Evolutionary conservation across 345 rosid genomes (phyloP), one percentile per base, ranked within the genome.

Genomic region (Populus nigra): DNA sequence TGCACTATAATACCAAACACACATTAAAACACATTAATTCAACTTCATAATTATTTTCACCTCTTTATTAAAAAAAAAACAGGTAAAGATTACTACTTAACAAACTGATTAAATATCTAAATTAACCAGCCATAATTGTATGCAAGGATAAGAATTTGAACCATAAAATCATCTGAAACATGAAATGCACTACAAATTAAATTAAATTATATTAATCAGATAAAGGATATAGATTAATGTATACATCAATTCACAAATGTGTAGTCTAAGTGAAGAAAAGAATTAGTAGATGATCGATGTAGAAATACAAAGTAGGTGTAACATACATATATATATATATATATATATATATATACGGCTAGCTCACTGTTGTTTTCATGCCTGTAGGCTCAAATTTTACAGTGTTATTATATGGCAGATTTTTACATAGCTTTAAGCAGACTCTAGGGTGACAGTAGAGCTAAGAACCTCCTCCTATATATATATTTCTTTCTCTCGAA

Each of bases 361-460:
- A n/a, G 62, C 27, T 57, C 62, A 23, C 2, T 5, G 45, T 76
- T 79, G 70, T 70, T 66, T 70, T 73, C 75, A 76, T 55, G 43
- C 71, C 71, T 22, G 75, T 69, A 80, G 68, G 47, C 38, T 25
- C 17, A 71, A 43, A 35, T 61, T 33, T 33, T 43, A 23, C 67
- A 29, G 59, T 0, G 65, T 17, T 31, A 17, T 38, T 33, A 33
- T 0, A 33, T 1, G 57, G 1, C 17, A 23, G 18, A 5, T 18
- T 18, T 5, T 18, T 12, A 45, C 45, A 43, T 83, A 67, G 76
- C 87, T 88, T 88, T 83, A 81, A 71, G 63, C 67, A 76, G 75
- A 82, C 90, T 88, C 88, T 63, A 79, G 83, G 61, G 75, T 82
- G 89, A 87, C 87, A 77, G 55, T 43, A 68, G 55, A 82, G 80